phyloP scores from a whole-genome alignment of 345 rosid genomes.

The Melastoma malabathricum region DNA sequence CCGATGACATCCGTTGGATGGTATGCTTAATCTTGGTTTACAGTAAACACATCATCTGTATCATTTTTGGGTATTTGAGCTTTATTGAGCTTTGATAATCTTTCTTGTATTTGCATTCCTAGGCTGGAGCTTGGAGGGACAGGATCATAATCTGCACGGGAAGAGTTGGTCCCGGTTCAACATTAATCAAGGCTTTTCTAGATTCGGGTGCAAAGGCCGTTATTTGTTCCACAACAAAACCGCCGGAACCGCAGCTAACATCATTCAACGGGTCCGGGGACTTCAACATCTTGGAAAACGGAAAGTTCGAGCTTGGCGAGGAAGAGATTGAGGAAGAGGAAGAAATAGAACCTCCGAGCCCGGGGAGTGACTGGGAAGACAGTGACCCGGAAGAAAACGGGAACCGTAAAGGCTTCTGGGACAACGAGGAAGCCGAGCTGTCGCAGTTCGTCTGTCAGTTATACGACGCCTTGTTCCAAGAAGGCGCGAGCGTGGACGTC shows the following conservation, averaged over 20 bases:
- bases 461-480: slow-evolving; percentile 56
- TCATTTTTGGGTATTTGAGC: neutral
- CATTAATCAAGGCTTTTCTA: slow-evolving; percentile 44
- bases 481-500: slow-evolving; percentile 52
- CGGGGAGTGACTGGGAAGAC: slow-evolving; percentile 92
- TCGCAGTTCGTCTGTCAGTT: slow-evolving; percentile 58
- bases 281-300: slow-evolving; percentile 37
- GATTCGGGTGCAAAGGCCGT: slow-evolving; percentile 94
- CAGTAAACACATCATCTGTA: too few species aligned
- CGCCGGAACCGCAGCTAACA: slow-evolving; percentile 41
- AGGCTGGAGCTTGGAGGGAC: slow-evolving; percentile 99
- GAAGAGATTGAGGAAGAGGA: slow-evolving; percentile 88
- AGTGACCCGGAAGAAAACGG: slow-evolving; percentile 49
- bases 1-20: slow-evolving; percentile 98
- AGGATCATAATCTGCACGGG: slow-evolving; percentile 86
- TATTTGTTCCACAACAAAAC: slow-evolving; percentile 57
- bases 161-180: slow-evolving; percentile 55
- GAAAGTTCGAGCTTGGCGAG: slow-evolving; percentile 87
- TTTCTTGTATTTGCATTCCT: neutral
- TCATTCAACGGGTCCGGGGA: slow-evolving; percentile 38
- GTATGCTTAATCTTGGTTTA: slow-evolving; percentile 15
- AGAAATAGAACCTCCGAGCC: slow-evolving; percentile 46
- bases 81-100: neutral
- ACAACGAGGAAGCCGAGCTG: slow-evolving; percentile 62
- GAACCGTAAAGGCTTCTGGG: slow-evolving; percentile 39